A percentile compares a stretch with the other conserved stretches of the same genome.
Evolutionary conservation across 768 basidiomycete species (phyloP).

Genomic region (Kwoniella sp.): DNA sequence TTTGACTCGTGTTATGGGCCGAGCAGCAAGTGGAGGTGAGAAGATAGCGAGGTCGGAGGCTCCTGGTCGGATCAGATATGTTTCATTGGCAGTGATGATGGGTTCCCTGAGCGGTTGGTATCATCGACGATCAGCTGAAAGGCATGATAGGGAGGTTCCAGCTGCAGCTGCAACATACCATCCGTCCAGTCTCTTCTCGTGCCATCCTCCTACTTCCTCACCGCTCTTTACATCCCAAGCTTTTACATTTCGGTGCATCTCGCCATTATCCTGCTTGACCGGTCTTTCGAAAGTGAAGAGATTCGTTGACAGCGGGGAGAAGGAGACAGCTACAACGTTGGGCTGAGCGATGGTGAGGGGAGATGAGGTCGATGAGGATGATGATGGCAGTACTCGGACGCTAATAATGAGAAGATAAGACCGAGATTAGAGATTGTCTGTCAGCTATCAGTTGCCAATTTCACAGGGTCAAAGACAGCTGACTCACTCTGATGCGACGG

Average conservation of each 20-base stretch:
- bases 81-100: slow-evolving; percentile 50
- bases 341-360: slow-evolving; percentile 67
- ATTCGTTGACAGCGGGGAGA: slow-evolving; percentile 91
- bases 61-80: slow-evolving; percentile 46
- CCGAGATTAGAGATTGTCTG: too few species aligned
- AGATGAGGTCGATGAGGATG: slow-evolving; percentile 74
- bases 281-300: slow-evolving; percentile 95
- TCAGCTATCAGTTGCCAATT: too few species aligned
- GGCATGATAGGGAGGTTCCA: too few species aligned
- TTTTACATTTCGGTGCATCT: slow-evolving; percentile 91
- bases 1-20: slow-evolving; percentile 39
- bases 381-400: slow-evolving; percentile 58
- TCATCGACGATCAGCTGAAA: too few species aligned
- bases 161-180: slow-evolving; percentile 61
- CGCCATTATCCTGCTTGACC: slow-evolving; percentile 81
- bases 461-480: too few species aligned
- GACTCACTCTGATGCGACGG: slow-evolving; percentile 71
- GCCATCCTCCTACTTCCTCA: slow-evolving; percentile 80
- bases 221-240: slow-evolving; percentile 84
- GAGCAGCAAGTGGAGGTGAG: slow-evolving; percentile 54
- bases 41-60: slow-evolving; percentile 50
- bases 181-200: slow-evolving; percentile 85
- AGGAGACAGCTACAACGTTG: slow-evolving; percentile 78
- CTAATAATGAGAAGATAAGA: background rate
- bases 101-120: slow-evolving; percentile 55